These are phyloP conservation scores for Exophiala sp. DNA, from an alignment of 2,329 filamentous ascomycete species.

Conservation along the genomic window DNA sequence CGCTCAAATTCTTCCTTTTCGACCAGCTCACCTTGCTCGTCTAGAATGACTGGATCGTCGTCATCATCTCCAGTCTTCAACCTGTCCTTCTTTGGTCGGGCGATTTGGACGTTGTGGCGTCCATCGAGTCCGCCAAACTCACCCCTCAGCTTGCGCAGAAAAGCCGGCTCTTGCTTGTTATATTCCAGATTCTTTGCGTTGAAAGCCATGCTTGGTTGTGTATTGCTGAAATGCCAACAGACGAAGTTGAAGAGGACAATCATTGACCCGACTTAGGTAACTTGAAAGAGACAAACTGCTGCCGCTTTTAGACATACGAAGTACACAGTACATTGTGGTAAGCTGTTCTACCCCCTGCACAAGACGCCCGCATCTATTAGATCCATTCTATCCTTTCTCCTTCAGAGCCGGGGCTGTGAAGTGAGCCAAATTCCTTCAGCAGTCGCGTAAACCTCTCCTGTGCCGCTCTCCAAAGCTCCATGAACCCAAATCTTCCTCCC, in stretches of 20 bases:
- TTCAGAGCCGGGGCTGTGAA: background rate
- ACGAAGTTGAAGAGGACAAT: too few species aligned
- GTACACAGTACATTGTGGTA: too few species aligned
- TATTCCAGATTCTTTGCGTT: conserved; percentile 27
- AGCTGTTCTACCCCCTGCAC: too few species aligned
- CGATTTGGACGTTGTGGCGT: conserved; percentile 26
- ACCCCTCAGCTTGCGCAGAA: conserved; percentile 26
- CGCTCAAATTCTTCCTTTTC: conserved; percentile 26
- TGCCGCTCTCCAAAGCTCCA: conserved; percentile 37
- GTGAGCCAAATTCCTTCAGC: conserved; percentile 38
- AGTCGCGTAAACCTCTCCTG: conserved; percentile 35
- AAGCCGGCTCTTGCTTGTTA: conserved; percentile 27
- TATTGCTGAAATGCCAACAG: too few species aligned
- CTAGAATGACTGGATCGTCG: conserved; percentile 28
- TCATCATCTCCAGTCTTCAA: conserved; percentile 28
- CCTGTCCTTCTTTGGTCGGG: conserved; percentile 26
- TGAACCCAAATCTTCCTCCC: conserved; percentile 40
- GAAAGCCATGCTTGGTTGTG: conserved; percentile 15
- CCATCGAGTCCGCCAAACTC: conserved; percentile 23
- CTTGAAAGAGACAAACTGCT: background rate
- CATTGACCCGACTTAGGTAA: too few species aligned
- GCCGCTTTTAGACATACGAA: too few species aligned
- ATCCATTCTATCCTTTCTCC: too few species aligned
- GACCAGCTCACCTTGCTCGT: conserved; percentile 26
- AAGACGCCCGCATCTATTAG: too few species aligned